Base-by-base conservation (phyloP, 1,284 basidiomycete species). In the Heterobasidion occidentale region DNA sequence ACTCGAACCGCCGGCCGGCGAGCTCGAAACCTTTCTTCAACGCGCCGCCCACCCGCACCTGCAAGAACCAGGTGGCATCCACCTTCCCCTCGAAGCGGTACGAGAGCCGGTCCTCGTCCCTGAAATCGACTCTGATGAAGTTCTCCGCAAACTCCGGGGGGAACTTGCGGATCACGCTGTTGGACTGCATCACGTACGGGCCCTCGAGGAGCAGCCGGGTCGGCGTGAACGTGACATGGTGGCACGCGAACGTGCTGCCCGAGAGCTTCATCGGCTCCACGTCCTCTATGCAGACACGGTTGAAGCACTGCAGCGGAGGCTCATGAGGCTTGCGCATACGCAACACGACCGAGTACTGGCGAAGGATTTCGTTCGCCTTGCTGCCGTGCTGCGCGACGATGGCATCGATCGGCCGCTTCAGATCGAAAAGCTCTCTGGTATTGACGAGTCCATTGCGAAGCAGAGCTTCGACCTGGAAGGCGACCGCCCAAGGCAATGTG, bases 81-180 rank as follows among this genome's bases (percentile, higher is more conserved):
- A 65, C 79, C 44, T 78, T 77, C 7, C 78, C 72, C 60, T 79
- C 78, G 80, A 83, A 87, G 20, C 81, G 75, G 35, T 83, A 86
- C 52, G 77, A 72, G 11, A 84, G 70, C 46, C 76, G 74, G 64
- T 88, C 82, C 68, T 91, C 90, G 52, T 92, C 90, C 11, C 79
- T 76, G 62, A 92, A 90, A 57, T 86, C 78, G 34, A 92, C 89
- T n/a, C 89, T 83, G 36, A 92, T 64, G 64, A 92, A 92, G 62
- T 79, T 69, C 35, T 83, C 75, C 38, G 56, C 34, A n/a, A 58
- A 55, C 3, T 34, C 9, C 2, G 60, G 35, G 36, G 80, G 64
- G 61, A 79, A 88, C 60, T 73, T 68, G 36, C 87, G 79, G 56
- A 90, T 80, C 35, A 80, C 71, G 27, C 78, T 69, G 57, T 81